Percentiles rank a stretch among this genome's conserved stretches.
Evolutionary conservation across 106 monocot genomes (phyloP).

Genomic region (Vanilla planifolia): DNA sequence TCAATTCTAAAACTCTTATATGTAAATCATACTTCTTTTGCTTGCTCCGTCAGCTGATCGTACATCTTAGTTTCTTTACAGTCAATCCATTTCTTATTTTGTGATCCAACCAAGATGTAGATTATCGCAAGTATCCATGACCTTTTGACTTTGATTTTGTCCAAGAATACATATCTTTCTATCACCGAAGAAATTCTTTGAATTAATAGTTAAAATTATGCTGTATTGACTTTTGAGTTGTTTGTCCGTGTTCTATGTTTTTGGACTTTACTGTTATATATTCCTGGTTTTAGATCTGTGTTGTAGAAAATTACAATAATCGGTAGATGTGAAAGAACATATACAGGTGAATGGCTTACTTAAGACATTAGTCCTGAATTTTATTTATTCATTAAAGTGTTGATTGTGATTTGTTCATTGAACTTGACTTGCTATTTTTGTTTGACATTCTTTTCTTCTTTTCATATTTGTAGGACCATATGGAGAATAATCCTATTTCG

Average conservation of each 20-base stretch:
- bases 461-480: slow-evolving; percentile 28
- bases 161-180: no score
- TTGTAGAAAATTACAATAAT: background rate
- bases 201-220: no score
- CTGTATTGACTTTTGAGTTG: background rate
- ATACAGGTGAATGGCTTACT: background rate
- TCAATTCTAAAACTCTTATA: no score
- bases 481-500: slow-evolving; percentile 38
- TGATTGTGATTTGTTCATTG: no score
- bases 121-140: no score
- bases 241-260: background rate
- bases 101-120: no score
- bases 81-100: no score
- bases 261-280: background rate
- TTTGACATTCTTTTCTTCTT: background rate
- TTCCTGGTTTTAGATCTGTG: background rate
- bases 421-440: background rate
- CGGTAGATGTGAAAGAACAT: background rate
- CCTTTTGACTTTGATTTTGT: no score
- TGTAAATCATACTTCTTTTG: no score
- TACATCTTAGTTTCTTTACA: no score
- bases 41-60: no score
- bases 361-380: background rate
- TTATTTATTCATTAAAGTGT: background rate
- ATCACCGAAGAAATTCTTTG: no score